Evolutionary conservation across 306 rosid species (phyloP).

Genomic region (Heteromeles arbutifolia): DNA sequence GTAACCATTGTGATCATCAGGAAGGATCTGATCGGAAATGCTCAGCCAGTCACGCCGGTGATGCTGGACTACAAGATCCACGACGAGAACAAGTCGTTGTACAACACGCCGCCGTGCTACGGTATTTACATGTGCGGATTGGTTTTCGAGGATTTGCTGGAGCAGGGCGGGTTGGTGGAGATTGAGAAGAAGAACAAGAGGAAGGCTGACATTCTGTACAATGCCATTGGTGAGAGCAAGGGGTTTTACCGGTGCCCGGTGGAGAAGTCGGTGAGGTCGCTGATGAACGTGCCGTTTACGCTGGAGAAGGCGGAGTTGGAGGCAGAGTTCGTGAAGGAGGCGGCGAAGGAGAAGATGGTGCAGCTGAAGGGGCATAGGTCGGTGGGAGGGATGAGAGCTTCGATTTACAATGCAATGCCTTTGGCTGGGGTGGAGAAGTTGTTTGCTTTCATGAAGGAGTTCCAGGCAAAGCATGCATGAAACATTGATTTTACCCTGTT

Average conservation of each 20-base stretch:
- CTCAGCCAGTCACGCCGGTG: constrained; percentile 67
- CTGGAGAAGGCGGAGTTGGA: constrained; percentile 84
- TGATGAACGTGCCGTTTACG: constrained; percentile 96
- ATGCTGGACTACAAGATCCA: constrained; percentile 94
- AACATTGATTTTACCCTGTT: neutral
- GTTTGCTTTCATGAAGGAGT: constrained; percentile 93
- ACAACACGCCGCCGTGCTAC: constrained; percentile 91
- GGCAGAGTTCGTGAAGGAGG: constrained; percentile 85
- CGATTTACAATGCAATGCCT: constrained; percentile 96
- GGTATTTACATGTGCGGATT: constrained; percentile 89
- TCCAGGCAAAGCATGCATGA: constrained; percentile 71
- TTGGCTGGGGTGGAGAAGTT: constrained; percentile 91
- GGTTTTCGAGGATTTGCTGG: constrained; percentile 84
- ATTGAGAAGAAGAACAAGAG: constrained; percentile 82
- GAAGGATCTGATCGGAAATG: constrained; percentile 79
- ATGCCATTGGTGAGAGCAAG: constrained; percentile 62
- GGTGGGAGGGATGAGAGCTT: constrained; percentile 96
- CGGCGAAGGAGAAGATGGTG: constrained; percentile 80
- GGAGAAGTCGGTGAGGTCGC: constrained; percentile 75
- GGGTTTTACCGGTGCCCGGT: constrained; percentile 87
- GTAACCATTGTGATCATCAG: constrained; percentile 79
- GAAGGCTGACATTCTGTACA: constrained; percentile 69
- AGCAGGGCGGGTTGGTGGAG: constrained; percentile 81
- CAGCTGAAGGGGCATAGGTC: constrained; percentile 97
- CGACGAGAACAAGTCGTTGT: constrained; percentile 69